A percentile compares a stretch with the other conserved stretches of the same genome.
Conservation (phyloP, 768 basidiomycete genomes). For the Obba rivulosa region DNA sequence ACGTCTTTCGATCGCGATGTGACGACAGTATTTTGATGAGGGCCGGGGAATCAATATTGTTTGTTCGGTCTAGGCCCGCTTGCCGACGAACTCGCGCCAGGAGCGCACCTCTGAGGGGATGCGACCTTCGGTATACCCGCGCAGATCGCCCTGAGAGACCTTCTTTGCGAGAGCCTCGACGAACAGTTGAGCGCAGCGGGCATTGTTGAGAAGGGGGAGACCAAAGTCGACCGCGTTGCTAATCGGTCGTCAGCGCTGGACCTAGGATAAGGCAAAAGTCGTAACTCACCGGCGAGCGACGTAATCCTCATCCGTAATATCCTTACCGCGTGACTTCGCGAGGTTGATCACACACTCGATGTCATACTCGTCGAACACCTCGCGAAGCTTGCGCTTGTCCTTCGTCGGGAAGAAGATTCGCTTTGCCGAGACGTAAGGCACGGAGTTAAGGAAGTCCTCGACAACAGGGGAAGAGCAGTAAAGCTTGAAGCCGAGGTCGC, state of each 20-base stretch:
- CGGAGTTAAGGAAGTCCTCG: constrained; percentile 73
- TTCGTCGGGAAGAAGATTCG: constrained; percentile 95
- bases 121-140: constrained; percentile 77
- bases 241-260: constrained; percentile 6
- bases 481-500: constrained; percentile 90
- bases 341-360: constrained; percentile 95
- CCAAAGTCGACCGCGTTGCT: constrained; percentile 97
- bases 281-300: constrained; percentile 77
- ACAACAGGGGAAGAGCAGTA: constrained; percentile 81
- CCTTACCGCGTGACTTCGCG: constrained; percentile 68
- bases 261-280: constrained; percentile 4
- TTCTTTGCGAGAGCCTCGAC: constrained; percentile 85
- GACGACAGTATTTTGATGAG: background rate
- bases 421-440: constrained; percentile 75
- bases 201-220: constrained; percentile 84
- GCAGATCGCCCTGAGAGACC: constrained; percentile 73
- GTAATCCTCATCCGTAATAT: constrained; percentile 89
- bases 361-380: constrained; percentile 91
- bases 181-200: constrained; percentile 82
- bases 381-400: constrained; percentile 91
- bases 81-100: constrained; percentile 87
- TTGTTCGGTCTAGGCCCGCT: constrained; percentile 42
- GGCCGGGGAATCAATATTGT: background rate
- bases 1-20: background rate
- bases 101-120: constrained; percentile 90